Evolutionary conservation across 208 protist genomes (phyloP), one percentile per base, ranked within the genome.

Genomic region (Lotmaria passim): DNA sequence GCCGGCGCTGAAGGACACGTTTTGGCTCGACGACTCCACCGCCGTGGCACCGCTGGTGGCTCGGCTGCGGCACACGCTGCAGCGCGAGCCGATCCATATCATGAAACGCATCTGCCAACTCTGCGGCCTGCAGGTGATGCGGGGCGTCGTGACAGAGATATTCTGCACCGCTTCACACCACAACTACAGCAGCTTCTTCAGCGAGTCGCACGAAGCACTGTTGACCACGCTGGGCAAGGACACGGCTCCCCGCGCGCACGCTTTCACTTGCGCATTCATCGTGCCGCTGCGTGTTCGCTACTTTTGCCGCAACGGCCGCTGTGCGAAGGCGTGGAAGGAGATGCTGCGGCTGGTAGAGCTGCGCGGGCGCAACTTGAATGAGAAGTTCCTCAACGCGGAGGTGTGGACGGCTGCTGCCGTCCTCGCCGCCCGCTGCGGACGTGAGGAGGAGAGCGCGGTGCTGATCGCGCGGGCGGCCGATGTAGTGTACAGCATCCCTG

Each of bases 41-140:
- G 59, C 46, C 59, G 30, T 55, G 38, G 31, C 14, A 8, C 44
- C 59, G 41, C 44, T 48, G 31, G 41, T 51, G 39, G 43, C 55
- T 41, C 39, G 56, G 26, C 73, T 86, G 14, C 51, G 69, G 65
- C 21, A 14, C 28, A 63, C 47, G 12, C 52, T 89, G 57, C 76
- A 53, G 5, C 30, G 55, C 5, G 53, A 72, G 36, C 30, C 63
- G 46, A 67, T 72, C 10, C 28, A 55, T 14, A 55, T 87, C 36
- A 82, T 79, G 31, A 68, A 75, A 59, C 78, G 85, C 21, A 28
- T 90, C 50, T 85, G 72, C 34, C 66, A 81, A 52, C 70, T 90
- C 17, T 73, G 68, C n/a, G 73, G 79, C 7, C 73, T 87, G 38
- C 60, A 70, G 39, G 69, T 83, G 34, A 57, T 72, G 57, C 66